Evolutionary conservation across 441 rosid species (phyloP), one percentile per base, ranked within the genome.

Genomic region (Arabidopsis hybrid): DNA sequence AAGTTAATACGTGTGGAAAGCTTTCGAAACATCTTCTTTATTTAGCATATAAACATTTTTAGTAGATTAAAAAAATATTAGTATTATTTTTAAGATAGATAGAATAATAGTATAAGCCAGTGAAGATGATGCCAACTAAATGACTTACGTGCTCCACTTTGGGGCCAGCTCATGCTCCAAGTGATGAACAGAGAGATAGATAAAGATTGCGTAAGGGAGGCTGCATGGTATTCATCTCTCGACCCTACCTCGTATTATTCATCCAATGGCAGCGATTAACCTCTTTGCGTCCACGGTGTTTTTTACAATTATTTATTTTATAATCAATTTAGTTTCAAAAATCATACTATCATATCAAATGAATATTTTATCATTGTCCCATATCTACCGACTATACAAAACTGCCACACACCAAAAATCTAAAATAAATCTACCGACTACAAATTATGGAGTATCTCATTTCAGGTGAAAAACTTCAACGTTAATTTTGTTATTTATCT

Each of bases 161-260:
- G 78, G 45, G 40, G 81, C 83, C 93, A 90, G 85, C 96, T 84
- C 87, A 36, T 39, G 47, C 71, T 34, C 32, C 55, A 55, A 76
- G 73, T 14, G 66, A 58, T 68, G 80, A 71, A 77, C 63, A 63
- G 72, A 76, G 67, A 65, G 67, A 71, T 17, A 68, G 8, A 26
- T 43, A 65, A 51, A 58, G 62, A 71, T 71, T 76, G 71, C 53
- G 79, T 63, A 50, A 4, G 72, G 40, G 63, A 40, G 12, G 75
- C 56, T 69, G 40, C 40, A 64, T 59, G 8, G 42, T 21, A 21
- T 65, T 32, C 34, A 34, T 13, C 16, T 26, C 70, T 69, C n/a
- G 64, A 34, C 73, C 76, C 47, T 65, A 68, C 74, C 10, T n/a
- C 18, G 10, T 57, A 12, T 2, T 16, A 12, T 2, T 16, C 26